Conservation (phyloP, 2,329 filamentous ascomycete species). For the Clathrospora elynae region DNA sequence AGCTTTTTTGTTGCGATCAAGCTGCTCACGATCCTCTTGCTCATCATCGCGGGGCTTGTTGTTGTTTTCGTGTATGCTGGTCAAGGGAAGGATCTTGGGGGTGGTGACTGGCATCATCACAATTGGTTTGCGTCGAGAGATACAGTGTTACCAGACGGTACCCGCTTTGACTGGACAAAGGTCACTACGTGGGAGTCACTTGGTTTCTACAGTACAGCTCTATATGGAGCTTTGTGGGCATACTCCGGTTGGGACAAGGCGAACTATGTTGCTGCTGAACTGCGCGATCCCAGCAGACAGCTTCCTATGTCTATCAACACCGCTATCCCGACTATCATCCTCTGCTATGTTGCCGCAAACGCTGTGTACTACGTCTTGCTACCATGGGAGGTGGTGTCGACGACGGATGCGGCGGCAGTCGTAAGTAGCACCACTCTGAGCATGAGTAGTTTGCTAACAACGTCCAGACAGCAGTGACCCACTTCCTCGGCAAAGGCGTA, state of each 20-base stretch:
- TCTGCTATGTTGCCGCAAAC: slow-evolving; percentile 66
- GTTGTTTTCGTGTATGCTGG: slow-evolving; percentile 39
- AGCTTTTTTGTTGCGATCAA: slow-evolving; percentile 49
- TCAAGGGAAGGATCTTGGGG: slow-evolving; percentile 38
- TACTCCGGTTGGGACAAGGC: slow-evolving; percentile 50
- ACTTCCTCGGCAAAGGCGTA: slow-evolving; percentile 60
- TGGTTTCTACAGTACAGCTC: slow-evolving; percentile 63
- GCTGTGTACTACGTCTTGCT: slow-evolving; percentile 67
- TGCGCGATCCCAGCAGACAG: slow-evolving; percentile 43
- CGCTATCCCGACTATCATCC: slow-evolving; percentile 64
- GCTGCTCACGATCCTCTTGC: slow-evolving; percentile 40
- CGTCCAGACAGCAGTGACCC: slow-evolving; percentile 37
- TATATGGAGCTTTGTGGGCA: slow-evolving; percentile 52
- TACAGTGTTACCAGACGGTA: slow-evolving; percentile 36
- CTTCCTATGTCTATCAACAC: slow-evolving; percentile 67
- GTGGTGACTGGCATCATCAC: slow-evolving; percentile 42
- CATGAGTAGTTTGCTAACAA: neutral
- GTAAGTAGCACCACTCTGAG: slow-evolving; percentile 48
- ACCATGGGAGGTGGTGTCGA: slow-evolving; percentile 64
- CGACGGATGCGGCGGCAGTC: slow-evolving; percentile 67
- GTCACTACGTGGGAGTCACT: slow-evolving; percentile 63
- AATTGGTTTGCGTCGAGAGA: slow-evolving; percentile 42
- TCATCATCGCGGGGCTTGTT: slow-evolving; percentile 45
- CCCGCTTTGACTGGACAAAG: slow-evolving; percentile 39
- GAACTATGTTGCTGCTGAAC: slow-evolving; percentile 48